phyloP scores from a whole-genome alignment of 495 filamentous ascomycete species.

The Penicillium parvum region DNA sequence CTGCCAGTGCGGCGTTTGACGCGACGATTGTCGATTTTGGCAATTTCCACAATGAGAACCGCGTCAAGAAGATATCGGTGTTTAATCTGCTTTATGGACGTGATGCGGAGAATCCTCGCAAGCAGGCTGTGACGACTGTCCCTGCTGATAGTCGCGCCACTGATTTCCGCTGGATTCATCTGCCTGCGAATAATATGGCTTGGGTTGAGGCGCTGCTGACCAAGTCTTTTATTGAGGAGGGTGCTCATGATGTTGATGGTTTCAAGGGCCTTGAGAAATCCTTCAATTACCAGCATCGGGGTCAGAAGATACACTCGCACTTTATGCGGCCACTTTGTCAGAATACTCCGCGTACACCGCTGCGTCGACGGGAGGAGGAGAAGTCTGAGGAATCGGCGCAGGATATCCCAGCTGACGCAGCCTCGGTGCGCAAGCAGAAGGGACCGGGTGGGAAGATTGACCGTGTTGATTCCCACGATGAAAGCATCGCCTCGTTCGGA shows the following conservation, averaged over 20 bases:
- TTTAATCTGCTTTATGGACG: constrained; percentile 60
- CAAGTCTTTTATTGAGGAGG: constrained; percentile 64
- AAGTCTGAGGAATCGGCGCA: constrained; percentile 27
- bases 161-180: constrained; percentile 67
- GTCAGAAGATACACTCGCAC: constrained; percentile 56
- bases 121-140: constrained; percentile 49
- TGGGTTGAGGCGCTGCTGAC: constrained; percentile 61
- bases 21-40: constrained; percentile 68
- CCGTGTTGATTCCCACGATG: constrained; percentile 34
- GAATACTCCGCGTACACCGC: constrained; percentile 46
- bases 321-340: constrained; percentile 65
- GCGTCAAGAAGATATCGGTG: constrained; percentile 49
- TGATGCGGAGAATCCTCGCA: constrained; percentile 48
- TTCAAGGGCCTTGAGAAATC: constrained; percentile 64
- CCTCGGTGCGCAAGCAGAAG: constrained; percentile 27
- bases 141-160: constrained; percentile 50
- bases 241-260: constrained; percentile 59
- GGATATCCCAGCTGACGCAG: constrained; percentile 10
- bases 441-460: constrained; percentile 24
- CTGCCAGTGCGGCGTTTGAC: constrained; percentile 58
- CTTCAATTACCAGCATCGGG: constrained; percentile 61
- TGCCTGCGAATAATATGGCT: constrained; percentile 59
- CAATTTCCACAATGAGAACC: constrained; percentile 59
- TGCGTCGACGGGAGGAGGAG: constrained; percentile 37
- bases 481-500: constrained; percentile 18